Evolutionary conservation across 1,284 basidiomycete genomes (phyloP).

Genomic region (Ustilago sp.): DNA sequence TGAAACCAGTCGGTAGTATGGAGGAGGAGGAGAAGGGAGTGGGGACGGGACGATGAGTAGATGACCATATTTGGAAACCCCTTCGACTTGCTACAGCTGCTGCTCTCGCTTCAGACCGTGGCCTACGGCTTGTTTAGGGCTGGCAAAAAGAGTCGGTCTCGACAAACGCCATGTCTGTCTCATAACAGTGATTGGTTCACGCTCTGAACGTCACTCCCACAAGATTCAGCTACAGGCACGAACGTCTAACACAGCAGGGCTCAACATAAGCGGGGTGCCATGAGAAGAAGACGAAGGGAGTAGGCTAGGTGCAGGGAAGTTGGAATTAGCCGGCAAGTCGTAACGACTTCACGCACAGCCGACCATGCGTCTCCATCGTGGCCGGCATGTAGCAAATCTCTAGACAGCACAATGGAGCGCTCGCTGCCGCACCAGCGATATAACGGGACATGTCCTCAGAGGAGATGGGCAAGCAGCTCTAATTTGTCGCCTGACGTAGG

Average conservation of each 20-base stretch:
- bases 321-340: slow-evolving; percentile 15
- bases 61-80: slow-evolving; percentile 17
- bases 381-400: not conserved
- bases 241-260: not conserved
- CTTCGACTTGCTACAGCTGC: not conserved
- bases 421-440: not conserved
- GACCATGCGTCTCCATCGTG: not conserved
- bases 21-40: slow-evolving; percentile 38
- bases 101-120: not conserved
- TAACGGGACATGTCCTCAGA: not conserved
- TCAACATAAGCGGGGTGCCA: not conserved
- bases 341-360: slow-evolving; percentile 3
- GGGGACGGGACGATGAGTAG: not conserved
- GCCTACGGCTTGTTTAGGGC: not conserved
- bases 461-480: not conserved
- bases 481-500: not conserved
- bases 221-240: not conserved
- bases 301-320: slow-evolving; percentile 12
- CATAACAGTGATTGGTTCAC: slow-evolving; percentile 14
- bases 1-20: slow-evolving; percentile 49
- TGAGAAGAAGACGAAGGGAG: not conserved
- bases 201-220: slow-evolving; percentile 1
- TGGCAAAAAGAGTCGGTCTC: not conserved
- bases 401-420: not conserved
- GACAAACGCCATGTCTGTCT: slow-evolving; percentile 13